Evolutionary conservation across 2,329 filamentous ascomycete species (phyloP), one percentile per base, ranked within the genome.

Genomic region (Botrytis pseudocinerea): DNA sequence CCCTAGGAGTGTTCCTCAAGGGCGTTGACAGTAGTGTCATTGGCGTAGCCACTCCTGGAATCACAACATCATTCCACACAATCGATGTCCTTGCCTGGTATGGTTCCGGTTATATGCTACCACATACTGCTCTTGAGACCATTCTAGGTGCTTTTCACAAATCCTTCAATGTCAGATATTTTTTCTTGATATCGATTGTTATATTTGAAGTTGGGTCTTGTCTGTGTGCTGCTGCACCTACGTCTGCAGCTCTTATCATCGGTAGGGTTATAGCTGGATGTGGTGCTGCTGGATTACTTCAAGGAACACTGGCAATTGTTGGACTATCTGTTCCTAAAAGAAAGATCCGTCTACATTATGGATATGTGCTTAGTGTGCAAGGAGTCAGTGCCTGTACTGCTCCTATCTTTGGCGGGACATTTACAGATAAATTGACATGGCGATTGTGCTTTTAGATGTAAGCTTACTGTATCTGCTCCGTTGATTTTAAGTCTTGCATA

Each of bases 301-400:
- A 83, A 18, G 79, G 87, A 77, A 84, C 86, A 18, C 85, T 86
- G 71, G 83, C 86, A 16, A 85, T 83, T 73, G 85, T 87, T 63
- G 82, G 84, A 74, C 84, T 87, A 74, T 77, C 85, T 73, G 87
- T 69, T 18, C 51, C 54, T 14, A 38, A 71, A 9, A 22, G 54
- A 14, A 59, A 65, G 57, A 14, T 62, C 6, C 70, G 70, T n/a
- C 22, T 71, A 18, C 74, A 65, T 25, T 40, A 57, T 14, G 65
- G 57, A 22, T 25, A 76, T 69, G 63, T 72, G 8, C 42, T 74
- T 28, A 74, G 73, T 61, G 57, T 72, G 2, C 69, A 70, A 59
- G 69, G 57, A 10, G 32, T 72, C 7, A 35, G 25, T 32, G 54
- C 46, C 16, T 69, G 69, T 62, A 54, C 64, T 4, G 64, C 64